Base-by-base conservation (phyloP, 2,329 filamentous ascomycete genomes). In the Sordariomycetes sp. region DNA sequence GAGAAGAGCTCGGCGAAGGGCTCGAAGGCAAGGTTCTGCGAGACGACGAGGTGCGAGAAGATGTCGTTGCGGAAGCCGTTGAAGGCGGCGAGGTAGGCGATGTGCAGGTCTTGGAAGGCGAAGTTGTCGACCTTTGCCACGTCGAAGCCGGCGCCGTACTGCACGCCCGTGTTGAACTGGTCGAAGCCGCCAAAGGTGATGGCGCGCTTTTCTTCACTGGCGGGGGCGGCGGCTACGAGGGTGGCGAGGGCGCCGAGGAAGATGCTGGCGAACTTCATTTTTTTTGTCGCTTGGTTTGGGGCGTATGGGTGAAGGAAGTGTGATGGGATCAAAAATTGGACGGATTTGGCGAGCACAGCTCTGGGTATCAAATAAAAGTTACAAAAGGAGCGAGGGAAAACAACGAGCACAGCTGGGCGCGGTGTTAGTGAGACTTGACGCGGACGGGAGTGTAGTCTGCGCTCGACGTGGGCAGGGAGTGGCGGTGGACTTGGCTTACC, bases 191-290 rank as follows among this genome's bases (percentile, higher is more conserved):
- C 64, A 54, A 74, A 66, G 62, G 77, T 69, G 56, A 64, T 66
- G 57, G 65, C 51, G 58, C 68, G 69, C 50, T 71, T 64, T 60
- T 71, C 57, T 48, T 56, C 55, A 28, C 59, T 66, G 57, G 65
- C 63, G 51, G 76, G 75, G 54, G 74, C 73, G 55, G 75, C 75
- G 56, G 65, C 62, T 60, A 67, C 73, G 60, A 77, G 64, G 60
- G 74, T 72, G 62, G 74, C 74, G 57, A 77, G 68, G 59, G 69
- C 68, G 65, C 71, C 67, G 64, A 70, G 64, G 66, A 79, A 59
- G 67, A 79, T 64, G 61, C 69, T 70, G 55, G 71, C 66, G 68
- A 70, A 67, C 73, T 78, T 76, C 76, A 79, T 79, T 62, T 72
- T 77, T 72, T 66, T 58, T 61, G 34, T 63, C 60, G 53, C n/a